These are phyloP conservation scores for Magnolia sinica DNA, from an alignment of 164 flowering plant species.

Conservation along the genomic window DNA sequence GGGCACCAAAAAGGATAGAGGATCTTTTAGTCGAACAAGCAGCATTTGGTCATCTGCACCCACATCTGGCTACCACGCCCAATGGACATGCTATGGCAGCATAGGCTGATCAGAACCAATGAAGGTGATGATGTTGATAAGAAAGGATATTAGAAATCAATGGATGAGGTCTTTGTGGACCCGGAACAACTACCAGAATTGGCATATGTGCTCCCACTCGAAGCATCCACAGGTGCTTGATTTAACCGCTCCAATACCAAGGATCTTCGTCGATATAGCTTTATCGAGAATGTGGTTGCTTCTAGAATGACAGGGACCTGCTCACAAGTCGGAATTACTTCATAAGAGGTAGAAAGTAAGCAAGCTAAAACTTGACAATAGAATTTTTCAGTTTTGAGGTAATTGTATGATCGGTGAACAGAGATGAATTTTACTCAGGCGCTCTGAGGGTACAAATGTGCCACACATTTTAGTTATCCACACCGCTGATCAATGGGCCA, in stretches of 20 bases:
- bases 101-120: background rate
- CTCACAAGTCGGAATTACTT: background rate
- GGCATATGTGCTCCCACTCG: slow-evolving; percentile 75
- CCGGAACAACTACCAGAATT: slow-evolving; percentile 61
- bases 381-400: background rate
- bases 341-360: background rate
- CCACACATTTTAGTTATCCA: no score
- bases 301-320: slow-evolving; percentile 89
- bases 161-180: slow-evolving; percentile 43
- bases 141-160: slow-evolving; percentile 52
- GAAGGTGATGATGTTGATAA: background rate
- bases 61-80: background rate
- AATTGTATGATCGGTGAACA: no score
- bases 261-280: slow-evolving; percentile 65
- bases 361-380: background rate
- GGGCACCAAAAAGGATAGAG: no score
- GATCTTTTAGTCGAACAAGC: no score
- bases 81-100: background rate
- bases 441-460: no score
- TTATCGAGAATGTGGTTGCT: slow-evolving; percentile 78
- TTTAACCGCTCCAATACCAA: slow-evolving; percentile 81
- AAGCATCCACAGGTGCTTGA: slow-evolving; percentile 93
- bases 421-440: no score
- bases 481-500: no score
- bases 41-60: background rate